Base-by-base conservation (phyloP, 2,329 filamentous ascomycete species). In the Chaetomiaceae sp. region DNA sequence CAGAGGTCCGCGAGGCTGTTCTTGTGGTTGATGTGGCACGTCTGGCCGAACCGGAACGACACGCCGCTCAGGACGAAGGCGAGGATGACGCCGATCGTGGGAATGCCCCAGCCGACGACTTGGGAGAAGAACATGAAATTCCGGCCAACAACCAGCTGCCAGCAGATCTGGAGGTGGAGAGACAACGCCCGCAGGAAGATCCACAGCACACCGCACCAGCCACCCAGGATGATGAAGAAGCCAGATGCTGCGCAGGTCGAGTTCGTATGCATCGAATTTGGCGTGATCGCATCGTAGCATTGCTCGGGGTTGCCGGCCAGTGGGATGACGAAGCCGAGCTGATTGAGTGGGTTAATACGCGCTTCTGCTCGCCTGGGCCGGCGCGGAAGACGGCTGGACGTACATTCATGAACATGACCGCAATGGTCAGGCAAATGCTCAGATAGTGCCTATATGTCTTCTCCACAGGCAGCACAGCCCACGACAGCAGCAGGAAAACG, bases 101-200 rank as follows among this genome's bases (percentile, higher is more conserved):
- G 88, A 37, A 97, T 75, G 15, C 85, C 86, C 86, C 91, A 96
- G 51, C 93, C 93, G 8, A 83, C 70, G 14, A 77, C 75, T 60
- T 95, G 82, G 3, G 91, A 83, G 54, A 79, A 78, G 72, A 88
- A 88, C 81, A 96, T 96, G 67, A 96, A 97, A 58, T 78, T 86
- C 36, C 82, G 79, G 32, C 93, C 93, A 4, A 95, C 86, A 7
- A 91, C 81, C 27, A 94, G 76, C 65, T 97, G 89, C 93, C 93
- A 98, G 72, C 90, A 96, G 54, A 98, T 96, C 66, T 97, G 93
- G 20, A 98, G 80, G 66, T 98, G 93, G 58, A 98, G 83, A 4
- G 89, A 95, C 27, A 97, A 69, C 0, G 91, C 86, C 53, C 93
- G 82, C 50, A 96, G 76, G 63, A 96, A 95, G 53, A 90, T 81